Evolutionary conservation across 805 yeast species (phyloP), one percentile per base, ranked within the genome.

Genomic region (Barnettozyma populi): DNA sequence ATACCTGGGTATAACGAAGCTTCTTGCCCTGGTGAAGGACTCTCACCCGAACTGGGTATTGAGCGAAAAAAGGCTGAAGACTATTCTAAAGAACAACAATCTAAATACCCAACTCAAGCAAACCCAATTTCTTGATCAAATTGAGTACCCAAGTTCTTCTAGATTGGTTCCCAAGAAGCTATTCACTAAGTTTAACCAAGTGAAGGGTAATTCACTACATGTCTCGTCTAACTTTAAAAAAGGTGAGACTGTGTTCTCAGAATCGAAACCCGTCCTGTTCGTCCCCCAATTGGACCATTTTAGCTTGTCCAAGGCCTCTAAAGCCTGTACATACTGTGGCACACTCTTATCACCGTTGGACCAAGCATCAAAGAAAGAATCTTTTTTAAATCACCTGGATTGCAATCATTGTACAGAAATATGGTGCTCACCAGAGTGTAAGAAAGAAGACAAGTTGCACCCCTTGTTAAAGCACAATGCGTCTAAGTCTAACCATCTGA

Each of bases 291-390:
- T 86, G 52, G 88, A 84, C 14, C 79, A 82, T 55, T 66, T 80
- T 41, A 72, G 76, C 35, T 65, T 85, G 49, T 77, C 85, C 55
- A 70, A 75, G 40, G 60, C 64, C 19, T 86, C 90, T 0, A 78
- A 77, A 55, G 86, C 87, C 3, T 87, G 96, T 62, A 70, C 87
- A 2, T 74, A 76, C 58, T 87, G 96, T 69, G 88, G 90, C 0
- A 56, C 69, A 16, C 52, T 68, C 32, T 13, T 47, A 2, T n/a
- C 45, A n/a, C 36, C 38, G 13, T 57, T 60, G 43, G 62, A 68
- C 44, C 47, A 53, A 2, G 46, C 51, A 9, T 48, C 54, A 1
- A 37, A 37, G 18, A 45, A 39, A 36, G 37, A 10, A 2, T 43
- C 47, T 13, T 45, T 56, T 13, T 61, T 74, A 43, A 66, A 63